phyloP scores from a whole-genome alignment of 345 rosid species.

The Citrus sp. region DNA sequence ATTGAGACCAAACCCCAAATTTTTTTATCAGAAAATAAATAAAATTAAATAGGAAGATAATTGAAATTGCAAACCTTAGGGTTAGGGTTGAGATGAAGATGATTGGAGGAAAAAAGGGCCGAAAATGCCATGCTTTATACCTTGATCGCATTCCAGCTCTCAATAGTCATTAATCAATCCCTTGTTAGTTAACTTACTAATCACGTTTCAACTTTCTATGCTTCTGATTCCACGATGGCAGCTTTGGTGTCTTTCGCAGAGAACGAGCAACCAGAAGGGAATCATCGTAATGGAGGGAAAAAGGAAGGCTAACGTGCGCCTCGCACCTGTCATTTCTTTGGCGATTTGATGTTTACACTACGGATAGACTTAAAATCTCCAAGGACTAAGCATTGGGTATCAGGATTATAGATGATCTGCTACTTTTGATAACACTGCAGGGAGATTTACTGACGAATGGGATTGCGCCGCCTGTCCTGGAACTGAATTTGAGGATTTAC shows the following conservation, averaged over 20 bases:
- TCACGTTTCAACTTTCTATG: not conserved
- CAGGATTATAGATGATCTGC: not conserved
- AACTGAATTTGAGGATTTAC: no score
- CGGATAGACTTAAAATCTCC: not conserved
- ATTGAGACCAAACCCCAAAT: not conserved
- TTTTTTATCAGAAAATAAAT: not conserved
- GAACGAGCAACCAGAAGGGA: not conserved
- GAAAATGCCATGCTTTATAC: slow-evolving; percentile 49
- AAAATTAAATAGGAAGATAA: not conserved
- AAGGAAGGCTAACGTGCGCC: not conserved
- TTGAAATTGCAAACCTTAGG: slow-evolving; percentile 23
- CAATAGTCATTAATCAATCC: not conserved
- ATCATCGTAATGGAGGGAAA: slow-evolving; percentile 7
- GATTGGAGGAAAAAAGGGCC: slow-evolving; percentile 37
- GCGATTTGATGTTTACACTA: not conserved
- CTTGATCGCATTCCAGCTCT: slow-evolving; percentile 17
- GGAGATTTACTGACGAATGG: not conserved
- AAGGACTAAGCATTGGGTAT: not conserved
- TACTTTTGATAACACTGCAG: not conserved
- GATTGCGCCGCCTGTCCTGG: not conserved
- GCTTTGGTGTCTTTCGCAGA: not conserved
- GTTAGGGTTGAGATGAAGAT: slow-evolving; percentile 32
- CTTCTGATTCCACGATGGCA: not conserved
- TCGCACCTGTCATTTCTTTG: not conserved
- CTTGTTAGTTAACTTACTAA: not conserved